Base-by-base conservation (phyloP, 2,329 filamentous ascomycete genomes). In the Talaromyces sp. region DNA sequence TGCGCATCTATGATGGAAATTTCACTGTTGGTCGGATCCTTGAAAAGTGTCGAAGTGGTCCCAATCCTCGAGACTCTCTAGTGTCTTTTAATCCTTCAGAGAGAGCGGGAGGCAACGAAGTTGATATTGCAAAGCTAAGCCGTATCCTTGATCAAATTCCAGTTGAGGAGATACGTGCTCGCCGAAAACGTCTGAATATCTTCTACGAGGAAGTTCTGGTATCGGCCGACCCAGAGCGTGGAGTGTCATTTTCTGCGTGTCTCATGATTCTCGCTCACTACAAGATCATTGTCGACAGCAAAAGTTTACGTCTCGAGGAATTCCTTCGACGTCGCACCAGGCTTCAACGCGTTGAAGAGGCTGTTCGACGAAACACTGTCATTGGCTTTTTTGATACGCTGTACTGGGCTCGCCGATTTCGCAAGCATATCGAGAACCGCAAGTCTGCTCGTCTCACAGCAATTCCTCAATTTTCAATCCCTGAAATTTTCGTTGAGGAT, bases 181-280 rank as follows among this genome's bases (percentile, higher is more conserved):
- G 92, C 66, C 86, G 95, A 50, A 85, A 87, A 64, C 88, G 90
- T 49, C 94, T 96, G 82, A 97, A 97, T 71, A 85, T 90, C n/a
- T 99, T 99, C 77, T 99, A 92, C 73, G 93, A 98, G 77, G 96
- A 99, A 80, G 91, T 98, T 22, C 87, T 98, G 77, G 92, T 97
- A 6, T 94, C 93, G 4, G 92, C 93, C 4, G 93, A 99, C 76
- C 90, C 90, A 0, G 92, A 96, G 72, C 86, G 87, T 68, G 95
- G 95, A 57, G 96, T 99, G 66, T 90, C 91, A 0, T 99, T 99
- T 76, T 95, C 92, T 3, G 89, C 90, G 7, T 90, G 97, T 24
- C 84, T 99, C 60, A 95, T 99, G 90, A 96, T 96, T 67, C 83
- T 99, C 65, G 94, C 96, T 39, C 95, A 99, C 78, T 96, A 99